Conservation (phyloP, 179 eudicot species). For the Sideroxylon spinosum region DNA sequence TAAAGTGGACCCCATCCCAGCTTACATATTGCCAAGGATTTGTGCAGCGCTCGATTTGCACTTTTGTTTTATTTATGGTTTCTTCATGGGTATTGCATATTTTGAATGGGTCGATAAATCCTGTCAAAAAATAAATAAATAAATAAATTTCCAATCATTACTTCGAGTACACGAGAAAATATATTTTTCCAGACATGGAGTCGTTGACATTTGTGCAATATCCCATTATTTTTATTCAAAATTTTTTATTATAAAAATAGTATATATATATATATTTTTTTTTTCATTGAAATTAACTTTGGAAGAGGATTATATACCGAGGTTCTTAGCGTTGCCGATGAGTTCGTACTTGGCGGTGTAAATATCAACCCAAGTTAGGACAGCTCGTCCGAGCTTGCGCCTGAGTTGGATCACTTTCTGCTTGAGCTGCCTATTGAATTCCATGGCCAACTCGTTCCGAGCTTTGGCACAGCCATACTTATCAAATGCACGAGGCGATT, state of each 20-base stretch:
- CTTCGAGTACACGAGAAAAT: background rate
- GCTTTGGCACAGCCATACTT: background rate
- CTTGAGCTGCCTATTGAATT: background rate
- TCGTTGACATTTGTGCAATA: too few species aligned
- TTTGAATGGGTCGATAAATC: background rate
- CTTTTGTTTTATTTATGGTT: too few species aligned
- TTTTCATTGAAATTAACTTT: too few species aligned
- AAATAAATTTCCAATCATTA: background rate
- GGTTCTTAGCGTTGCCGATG: background rate
- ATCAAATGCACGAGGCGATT: background rate
- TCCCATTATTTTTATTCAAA: too few species aligned
- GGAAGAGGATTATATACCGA: background rate
- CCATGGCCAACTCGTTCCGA: background rate
- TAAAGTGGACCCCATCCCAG: slow-evolving; percentile 5
- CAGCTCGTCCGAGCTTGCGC: background rate
- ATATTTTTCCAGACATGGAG: too few species aligned
- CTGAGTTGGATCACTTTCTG: background rate
- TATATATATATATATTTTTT: too few species aligned
- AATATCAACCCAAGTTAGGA: background rate
- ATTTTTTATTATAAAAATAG: background rate
- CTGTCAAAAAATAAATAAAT: background rate
- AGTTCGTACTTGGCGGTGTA: background rate
- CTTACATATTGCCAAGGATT: background rate
- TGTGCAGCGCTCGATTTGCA: background rate
- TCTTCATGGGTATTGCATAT: too few species aligned